Conservation (phyloP, 2,329 filamentous ascomycete genomes). For the Penicillium griseofulvum region DNA sequence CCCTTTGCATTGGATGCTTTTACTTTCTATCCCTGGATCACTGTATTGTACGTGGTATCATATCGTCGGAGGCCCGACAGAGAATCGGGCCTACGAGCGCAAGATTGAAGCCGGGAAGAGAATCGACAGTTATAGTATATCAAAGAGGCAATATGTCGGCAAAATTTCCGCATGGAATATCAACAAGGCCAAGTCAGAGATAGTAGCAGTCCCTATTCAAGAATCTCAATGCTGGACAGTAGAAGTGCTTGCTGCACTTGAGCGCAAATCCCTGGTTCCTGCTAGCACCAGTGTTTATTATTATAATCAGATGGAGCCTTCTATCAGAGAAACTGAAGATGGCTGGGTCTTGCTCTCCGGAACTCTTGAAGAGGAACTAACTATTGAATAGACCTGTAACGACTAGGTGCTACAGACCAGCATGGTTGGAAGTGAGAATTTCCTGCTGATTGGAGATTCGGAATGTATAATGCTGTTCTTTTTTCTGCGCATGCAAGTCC, state of each 20-base stretch:
- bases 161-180: not conserved
- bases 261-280: not conserved
- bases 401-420: not conserved
- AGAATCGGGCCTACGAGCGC: not conserved
- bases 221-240: not conserved
- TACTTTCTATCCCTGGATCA: not conserved
- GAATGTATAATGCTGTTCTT: not conserved
- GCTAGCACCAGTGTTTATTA: not conserved
- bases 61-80: not conserved
- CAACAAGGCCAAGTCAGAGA: not conserved
- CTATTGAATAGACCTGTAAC: not conserved
- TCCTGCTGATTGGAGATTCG: not conserved
- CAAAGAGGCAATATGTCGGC: not conserved
- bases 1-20: not conserved
- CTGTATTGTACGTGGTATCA: not conserved
- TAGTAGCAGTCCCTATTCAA: not conserved
- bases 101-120: not conserved
- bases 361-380: not conserved
- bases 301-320: not conserved
- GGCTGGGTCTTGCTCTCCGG: not conserved
- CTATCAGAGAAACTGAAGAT: not conserved
- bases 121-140: not conserved
- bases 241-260: not conserved
- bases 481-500: not conserved
- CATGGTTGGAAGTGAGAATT: not conserved